These are phyloP conservation scores for Hemisphaericaspora lyxosophila DNA, from an alignment of 1,139 yeast species.

Conservation along the genomic window DNA sequence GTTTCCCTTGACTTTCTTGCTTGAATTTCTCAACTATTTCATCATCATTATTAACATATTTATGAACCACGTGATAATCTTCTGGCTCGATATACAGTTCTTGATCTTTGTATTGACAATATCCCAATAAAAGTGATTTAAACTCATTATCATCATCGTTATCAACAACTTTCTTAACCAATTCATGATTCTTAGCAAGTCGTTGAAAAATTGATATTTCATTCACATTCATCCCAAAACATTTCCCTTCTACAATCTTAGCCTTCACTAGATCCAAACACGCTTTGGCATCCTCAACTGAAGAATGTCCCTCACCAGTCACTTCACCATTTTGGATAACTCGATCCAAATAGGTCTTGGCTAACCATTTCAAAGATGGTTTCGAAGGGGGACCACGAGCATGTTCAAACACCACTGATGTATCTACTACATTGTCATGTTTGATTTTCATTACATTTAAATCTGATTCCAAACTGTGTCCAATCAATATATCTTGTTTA, in stretches of 20 bases:
- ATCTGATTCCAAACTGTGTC: slow-evolving; percentile 75
- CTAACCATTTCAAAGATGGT: slow-evolving; percentile 72
- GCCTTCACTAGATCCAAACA: slow-evolving; percentile 74
- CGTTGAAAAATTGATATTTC: slow-evolving; percentile 33
- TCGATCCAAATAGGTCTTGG: slow-evolving; percentile 52
- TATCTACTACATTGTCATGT: slow-evolving; percentile 69
- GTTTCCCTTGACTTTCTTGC: slow-evolving; percentile 28
- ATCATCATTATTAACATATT: slow-evolving; percentile 57
- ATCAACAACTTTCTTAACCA: too few relatives aligned
- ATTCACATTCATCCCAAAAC: slow-evolving; percentile 57
- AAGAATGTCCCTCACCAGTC: slow-evolving; percentile 70
- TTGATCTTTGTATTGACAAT: slow-evolving; percentile 15
- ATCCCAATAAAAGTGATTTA: slow-evolving; percentile 43
- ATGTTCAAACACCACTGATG: slow-evolving; percentile 68
- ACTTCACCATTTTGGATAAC: slow-evolving; percentile 60
- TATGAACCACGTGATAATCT: slow-evolving; percentile 21
- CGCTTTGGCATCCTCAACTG: slow-evolving; percentile 81
- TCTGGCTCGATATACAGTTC: slow-evolving; percentile 22
- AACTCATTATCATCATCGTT: slow-evolving; percentile 19
- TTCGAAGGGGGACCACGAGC: slow-evolving; percentile 75
- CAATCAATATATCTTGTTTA: slow-evolving; percentile 57
- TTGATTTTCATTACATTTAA: slow-evolving; percentile 56
- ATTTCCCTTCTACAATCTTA: slow-evolving; percentile 64
- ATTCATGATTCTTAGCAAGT: slow-evolving; percentile 17
- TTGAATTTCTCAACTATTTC: slow-evolving; percentile 49